A percentile compares a stretch with the other conserved stretches of the same genome.
phyloP scores from a whole-genome alignment of 2,329 filamentous ascomycete genomes.

The Penicillium sp. region DNA sequence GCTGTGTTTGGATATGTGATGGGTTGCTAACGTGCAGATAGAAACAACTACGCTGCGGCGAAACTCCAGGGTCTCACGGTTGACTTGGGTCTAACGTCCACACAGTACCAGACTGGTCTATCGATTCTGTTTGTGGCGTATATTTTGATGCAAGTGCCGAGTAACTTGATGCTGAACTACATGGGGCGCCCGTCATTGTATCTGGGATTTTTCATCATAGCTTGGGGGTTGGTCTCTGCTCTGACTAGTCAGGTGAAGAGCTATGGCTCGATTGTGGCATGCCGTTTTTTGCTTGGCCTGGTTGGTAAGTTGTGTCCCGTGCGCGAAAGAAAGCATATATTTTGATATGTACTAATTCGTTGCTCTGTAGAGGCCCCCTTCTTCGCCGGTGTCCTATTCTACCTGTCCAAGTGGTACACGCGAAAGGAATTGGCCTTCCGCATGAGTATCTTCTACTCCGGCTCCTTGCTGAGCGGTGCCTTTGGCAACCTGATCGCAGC shows the following conservation, averaged over 20 bases:
- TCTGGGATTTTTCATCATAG: constrained; percentile 52
- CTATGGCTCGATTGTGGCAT: constrained; percentile 52
- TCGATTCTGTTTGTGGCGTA: constrained; percentile 54
- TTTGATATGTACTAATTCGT: constrained; percentile 2
- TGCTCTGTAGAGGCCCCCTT: constrained; percentile 50
- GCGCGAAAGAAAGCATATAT: no score
- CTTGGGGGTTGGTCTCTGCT: constrained; percentile 55
- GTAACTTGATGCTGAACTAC: constrained; percentile 52
- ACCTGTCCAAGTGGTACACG: constrained; percentile 61
- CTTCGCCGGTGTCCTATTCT: constrained; percentile 56
- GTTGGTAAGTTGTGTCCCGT: constrained; percentile 42
- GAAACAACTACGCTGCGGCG: constrained; percentile 56
- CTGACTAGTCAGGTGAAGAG: constrained; percentile 52
- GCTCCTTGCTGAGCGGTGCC: constrained; percentile 56
- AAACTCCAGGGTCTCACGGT: constrained; percentile 51
- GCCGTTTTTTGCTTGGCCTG: constrained; percentile 54
- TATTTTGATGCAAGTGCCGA: constrained; percentile 56
- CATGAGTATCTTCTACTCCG: constrained; percentile 59
- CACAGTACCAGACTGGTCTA: constrained; percentile 51
- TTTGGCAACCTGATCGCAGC: constrained; percentile 62
- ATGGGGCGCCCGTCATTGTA: constrained; percentile 52
- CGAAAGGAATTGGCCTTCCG: constrained; percentile 59
- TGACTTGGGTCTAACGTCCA: constrained; percentile 43
- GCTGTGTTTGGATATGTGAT: neutral
- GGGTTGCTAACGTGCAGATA: constrained; percentile 13